Evolutionary conservation across 306 rosid genomes (phyloP).

Genomic region (Citrullus colocynthis): DNA sequence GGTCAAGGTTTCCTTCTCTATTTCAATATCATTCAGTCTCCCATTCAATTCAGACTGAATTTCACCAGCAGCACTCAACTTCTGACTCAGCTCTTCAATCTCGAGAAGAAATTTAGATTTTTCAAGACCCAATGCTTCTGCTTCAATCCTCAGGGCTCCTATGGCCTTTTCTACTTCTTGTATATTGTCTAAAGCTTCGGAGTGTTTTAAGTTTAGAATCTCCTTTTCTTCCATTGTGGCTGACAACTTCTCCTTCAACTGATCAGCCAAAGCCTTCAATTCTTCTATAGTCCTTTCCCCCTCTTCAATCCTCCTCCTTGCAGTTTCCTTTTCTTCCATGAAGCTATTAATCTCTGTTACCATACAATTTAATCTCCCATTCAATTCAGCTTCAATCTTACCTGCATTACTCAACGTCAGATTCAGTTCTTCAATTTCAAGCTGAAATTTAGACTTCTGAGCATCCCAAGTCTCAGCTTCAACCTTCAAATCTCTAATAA

Average conservation of each 20-base stretch:
- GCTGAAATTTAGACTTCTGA: slow-evolving; percentile 39
- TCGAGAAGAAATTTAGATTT: slow-evolving; percentile 5
- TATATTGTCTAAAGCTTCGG: not conserved
- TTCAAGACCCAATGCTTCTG: slow-evolving; percentile 4
- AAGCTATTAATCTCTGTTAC: slow-evolving; percentile 16
- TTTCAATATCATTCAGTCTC: slow-evolving; percentile 18
- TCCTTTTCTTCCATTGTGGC: slow-evolving; percentile 9
- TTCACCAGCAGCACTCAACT: slow-evolving; percentile 6
- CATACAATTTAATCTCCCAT: slow-evolving; percentile 11
- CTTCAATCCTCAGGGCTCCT: not conserved
- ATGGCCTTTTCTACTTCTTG: slow-evolving; percentile 6
- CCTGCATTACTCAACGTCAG: slow-evolving; percentile 31
- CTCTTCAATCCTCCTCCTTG: slow-evolving; percentile 16
- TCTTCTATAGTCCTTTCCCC: slow-evolving; percentile 32
- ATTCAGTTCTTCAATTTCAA: slow-evolving; percentile 41
- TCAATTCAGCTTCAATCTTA: slow-evolving; percentile 32
- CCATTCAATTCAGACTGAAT: slow-evolving; percentile 16
- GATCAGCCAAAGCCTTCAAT: slow-evolving; percentile 27
- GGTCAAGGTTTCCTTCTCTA: slow-evolving; percentile 17
- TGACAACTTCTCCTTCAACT: slow-evolving; percentile 16
- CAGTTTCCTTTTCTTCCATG: slow-evolving; percentile 19
- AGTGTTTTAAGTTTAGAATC: not conserved
- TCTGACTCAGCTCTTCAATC: slow-evolving; percentile 5
- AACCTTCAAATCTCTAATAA: slow-evolving; percentile 34
- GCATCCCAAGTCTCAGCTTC: slow-evolving; percentile 38